Conservation (phyloP, 2,329 filamentous ascomycete genomes). For the Mycosphaerella sp. region DNA sequence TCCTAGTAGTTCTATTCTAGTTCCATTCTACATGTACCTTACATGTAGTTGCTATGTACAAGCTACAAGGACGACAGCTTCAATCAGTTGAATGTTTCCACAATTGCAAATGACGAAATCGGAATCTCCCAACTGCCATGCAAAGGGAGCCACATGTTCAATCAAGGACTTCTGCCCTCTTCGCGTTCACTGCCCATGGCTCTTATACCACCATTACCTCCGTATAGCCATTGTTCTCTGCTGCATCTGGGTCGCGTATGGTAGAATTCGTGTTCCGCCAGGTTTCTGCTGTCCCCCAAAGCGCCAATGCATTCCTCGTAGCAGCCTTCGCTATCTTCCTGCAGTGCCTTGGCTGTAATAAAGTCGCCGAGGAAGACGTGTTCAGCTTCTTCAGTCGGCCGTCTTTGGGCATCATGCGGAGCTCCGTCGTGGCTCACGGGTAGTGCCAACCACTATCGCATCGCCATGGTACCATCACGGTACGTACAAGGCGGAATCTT, state of each 20-base stretch:
- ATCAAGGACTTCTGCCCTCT: slow-evolving; percentile 3
- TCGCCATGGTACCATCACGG: no score
- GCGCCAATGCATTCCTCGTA: slow-evolving; percentile 7
- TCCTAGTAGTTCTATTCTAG: no score
- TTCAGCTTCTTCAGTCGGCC: slow-evolving; percentile 1
- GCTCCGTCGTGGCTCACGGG: not conserved
- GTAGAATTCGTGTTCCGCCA: slow-evolving; percentile 8
- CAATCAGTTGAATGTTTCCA: slow-evolving; percentile 15
- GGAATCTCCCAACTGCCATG: not conserved
- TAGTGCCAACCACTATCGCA: slow-evolving; percentile 5
- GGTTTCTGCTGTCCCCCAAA: not conserved
- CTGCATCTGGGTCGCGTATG: not conserved
- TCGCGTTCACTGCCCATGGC: not conserved
- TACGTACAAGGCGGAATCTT: not conserved
- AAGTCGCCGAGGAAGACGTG: slow-evolving; percentile 5
- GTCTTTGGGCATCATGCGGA: slow-evolving; percentile 7
- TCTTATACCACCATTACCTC: not conserved
- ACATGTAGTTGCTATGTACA: no score
- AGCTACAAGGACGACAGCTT: slow-evolving; percentile 12
- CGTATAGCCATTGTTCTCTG: not conserved
- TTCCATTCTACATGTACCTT: no score
- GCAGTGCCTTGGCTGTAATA: not conserved
- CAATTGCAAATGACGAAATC: slow-evolving; percentile 3
- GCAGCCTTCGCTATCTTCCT: slow-evolving; percentile 3
- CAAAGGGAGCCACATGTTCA: slow-evolving; percentile 2